Evolutionary conservation across 176 grass and related monocot species (phyloP).

Genomic region (Melocanna baccifera): DNA sequence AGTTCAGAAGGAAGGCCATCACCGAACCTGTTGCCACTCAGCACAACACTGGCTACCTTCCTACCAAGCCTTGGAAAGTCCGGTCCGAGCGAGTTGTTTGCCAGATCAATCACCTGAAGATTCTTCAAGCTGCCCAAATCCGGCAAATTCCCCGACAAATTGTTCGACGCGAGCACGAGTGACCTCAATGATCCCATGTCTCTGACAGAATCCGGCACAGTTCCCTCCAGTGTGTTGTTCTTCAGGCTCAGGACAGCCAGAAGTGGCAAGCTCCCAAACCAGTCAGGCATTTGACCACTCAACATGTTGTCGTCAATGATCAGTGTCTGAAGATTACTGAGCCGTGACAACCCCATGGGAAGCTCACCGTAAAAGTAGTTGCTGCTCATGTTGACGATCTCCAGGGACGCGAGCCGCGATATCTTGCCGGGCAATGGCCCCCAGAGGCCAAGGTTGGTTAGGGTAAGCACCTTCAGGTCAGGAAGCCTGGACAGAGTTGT

Average conservation of each 20-base stretch:
- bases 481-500: slow-evolving; percentile 79
- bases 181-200: slow-evolving; percentile 48
- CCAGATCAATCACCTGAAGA: slow-evolving; percentile 80
- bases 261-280: slow-evolving; percentile 46
- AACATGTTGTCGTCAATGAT: slow-evolving; percentile 89
- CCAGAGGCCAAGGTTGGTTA: slow-evolving; percentile 84
- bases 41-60: slow-evolving; percentile 67
- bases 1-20: slow-evolving; percentile 62
- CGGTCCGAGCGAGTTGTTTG: slow-evolving; percentile 80
- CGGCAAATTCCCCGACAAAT: slow-evolving; percentile 63
- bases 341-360: slow-evolving; percentile 52
- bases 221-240: slow-evolving; percentile 69
- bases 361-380: slow-evolving; percentile 83
- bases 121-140: slow-evolving; percentile 61
- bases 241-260: slow-evolving; percentile 75
- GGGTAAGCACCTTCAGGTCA: slow-evolving; percentile 76
- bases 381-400: slow-evolving; percentile 85
- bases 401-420: slow-evolving; percentile 59
- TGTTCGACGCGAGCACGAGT: slow-evolving; percentile 72
- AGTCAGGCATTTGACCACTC: slow-evolving; percentile 52
- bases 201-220: slow-evolving; percentile 54
- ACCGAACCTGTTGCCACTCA: slow-evolving; percentile 64
- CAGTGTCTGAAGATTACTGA: slow-evolving; percentile 73
- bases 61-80: slow-evolving; percentile 67
- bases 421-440: slow-evolving; percentile 74